Conservation (phyloP, 495 filamentous ascomycete species). For the Hypoxylon crocopeplum region DNA sequence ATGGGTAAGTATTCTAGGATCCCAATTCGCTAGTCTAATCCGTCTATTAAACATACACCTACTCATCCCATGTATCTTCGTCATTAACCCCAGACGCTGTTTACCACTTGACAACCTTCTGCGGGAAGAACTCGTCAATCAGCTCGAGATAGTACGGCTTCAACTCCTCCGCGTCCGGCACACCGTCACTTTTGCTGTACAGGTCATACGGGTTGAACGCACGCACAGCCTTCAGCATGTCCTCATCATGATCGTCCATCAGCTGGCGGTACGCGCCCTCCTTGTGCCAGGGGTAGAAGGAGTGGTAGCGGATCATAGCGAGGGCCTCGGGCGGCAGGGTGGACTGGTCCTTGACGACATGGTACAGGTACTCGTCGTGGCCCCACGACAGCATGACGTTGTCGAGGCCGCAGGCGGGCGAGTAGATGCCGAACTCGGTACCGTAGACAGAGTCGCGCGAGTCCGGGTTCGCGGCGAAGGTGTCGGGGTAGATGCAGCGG, state of each 20-base stretch:
- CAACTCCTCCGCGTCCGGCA: conserved; percentile 74
- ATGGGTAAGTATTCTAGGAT: too few relatives aligned
- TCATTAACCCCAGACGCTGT: too few relatives aligned
- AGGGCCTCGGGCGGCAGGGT: conserved; percentile 79
- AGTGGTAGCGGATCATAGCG: conserved; percentile 90
- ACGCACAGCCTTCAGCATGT: conserved; percentile 78
- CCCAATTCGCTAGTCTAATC: too few relatives aligned
- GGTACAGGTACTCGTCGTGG: conserved; percentile 91
- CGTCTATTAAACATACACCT: too few relatives aligned
- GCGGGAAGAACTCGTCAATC: conserved; percentile 85
- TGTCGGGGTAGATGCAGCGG: conserved; percentile 77
- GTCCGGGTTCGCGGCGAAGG: conserved; percentile 77
- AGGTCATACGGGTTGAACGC: conserved; percentile 92
- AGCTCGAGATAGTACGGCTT: conserved; percentile 86
- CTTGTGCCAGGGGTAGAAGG: conserved; percentile 89
- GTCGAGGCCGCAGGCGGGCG: conserved; percentile 75
- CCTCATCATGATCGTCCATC: conserved; percentile 81
- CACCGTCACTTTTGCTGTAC: conserved; percentile 88
- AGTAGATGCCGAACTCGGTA: conserved; percentile 79
- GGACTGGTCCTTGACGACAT: conserved; percentile 79
- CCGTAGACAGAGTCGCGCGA: conserved; percentile 68
- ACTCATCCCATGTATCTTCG: too few relatives aligned
- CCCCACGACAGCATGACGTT: conserved; percentile 91
- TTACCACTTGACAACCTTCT: conserved; percentile 79
- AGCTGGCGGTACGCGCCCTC: conserved; percentile 78